A percentile compares a stretch with the other conserved stretches of the same genome.
Evolutionary conservation across 495 filamentous ascomycete genomes (phyloP).

Genomic region (Penicillium tannophilum): DNA sequence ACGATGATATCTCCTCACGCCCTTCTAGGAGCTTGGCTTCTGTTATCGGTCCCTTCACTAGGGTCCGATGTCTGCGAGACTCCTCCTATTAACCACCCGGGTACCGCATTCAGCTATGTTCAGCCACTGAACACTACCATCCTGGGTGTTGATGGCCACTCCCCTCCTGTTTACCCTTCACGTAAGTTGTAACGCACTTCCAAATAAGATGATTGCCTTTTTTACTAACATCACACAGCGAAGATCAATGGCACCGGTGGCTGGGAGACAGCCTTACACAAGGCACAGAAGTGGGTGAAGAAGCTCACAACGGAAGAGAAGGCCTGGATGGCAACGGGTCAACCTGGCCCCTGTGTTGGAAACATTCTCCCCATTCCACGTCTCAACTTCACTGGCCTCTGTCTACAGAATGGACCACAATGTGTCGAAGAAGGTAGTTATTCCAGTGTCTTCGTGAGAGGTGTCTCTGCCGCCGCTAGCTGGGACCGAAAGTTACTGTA

Average conservation of each 20-base stretch:
- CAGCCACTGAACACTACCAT: slow-evolving; percentile 31
- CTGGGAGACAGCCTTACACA: slow-evolving; percentile 55
- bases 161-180: slow-evolving; percentile 25
- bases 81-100: slow-evolving; percentile 5
- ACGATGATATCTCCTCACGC: not conserved
- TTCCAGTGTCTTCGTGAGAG: slow-evolving; percentile 56
- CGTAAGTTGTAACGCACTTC: slow-evolving; percentile 16
- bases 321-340: slow-evolving; percentile 79
- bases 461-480: slow-evolving; percentile 64
- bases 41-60: not conserved
- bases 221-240: slow-evolving; percentile 9
- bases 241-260: slow-evolving; percentile 47
- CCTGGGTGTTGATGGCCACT: slow-evolving; percentile 25
- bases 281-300: slow-evolving; percentile 69
- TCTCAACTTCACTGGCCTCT: slow-evolving; percentile 51
- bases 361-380: slow-evolving; percentile 58
- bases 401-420: slow-evolving; percentile 57
- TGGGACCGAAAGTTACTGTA: slow-evolving; percentile 68
- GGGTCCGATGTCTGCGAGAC: slow-evolving; percentile 1
- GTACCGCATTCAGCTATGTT: slow-evolving; percentile 24
- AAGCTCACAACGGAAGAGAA: slow-evolving; percentile 79
- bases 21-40: slow-evolving; percentile 4
- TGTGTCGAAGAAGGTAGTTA: slow-evolving; percentile 52
- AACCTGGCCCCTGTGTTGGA: slow-evolving; percentile 74
- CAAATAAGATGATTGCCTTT: not conserved